These are phyloP conservation scores for Aureobasidium uvarum DNA, from an alignment of 2,329 filamentous ascomycete species.

Conservation along the genomic window DNA sequence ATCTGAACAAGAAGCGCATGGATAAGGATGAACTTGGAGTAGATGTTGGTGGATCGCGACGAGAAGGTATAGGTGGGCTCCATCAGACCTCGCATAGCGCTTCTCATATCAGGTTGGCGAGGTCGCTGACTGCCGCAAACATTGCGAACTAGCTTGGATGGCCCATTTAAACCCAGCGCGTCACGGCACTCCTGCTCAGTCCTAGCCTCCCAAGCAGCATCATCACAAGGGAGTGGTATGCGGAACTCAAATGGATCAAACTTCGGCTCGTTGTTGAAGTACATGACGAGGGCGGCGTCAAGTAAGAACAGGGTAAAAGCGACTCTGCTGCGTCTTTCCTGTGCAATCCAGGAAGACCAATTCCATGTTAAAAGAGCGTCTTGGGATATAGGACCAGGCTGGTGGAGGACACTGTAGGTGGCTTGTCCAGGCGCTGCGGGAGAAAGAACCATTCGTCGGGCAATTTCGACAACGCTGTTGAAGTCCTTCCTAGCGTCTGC, in stretches of 20 bases:
- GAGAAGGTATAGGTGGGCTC: conserved; percentile 60
- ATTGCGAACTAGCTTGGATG: conserved; percentile 58
- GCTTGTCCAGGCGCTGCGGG: conserved; percentile 51
- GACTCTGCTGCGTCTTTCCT: conserved; percentile 65
- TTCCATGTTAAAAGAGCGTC: conserved; percentile 57
- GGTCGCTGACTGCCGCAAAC: conserved; percentile 60
- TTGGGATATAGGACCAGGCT: conserved; percentile 45
- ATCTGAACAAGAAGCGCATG: conserved; percentile 67
- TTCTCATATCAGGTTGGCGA: conserved; percentile 64
- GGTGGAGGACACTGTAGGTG: conserved; percentile 61
- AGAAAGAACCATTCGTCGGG: conserved; percentile 58
- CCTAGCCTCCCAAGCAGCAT: conserved; percentile 69
- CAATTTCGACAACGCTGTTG: conserved; percentile 56
- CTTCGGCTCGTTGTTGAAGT: conserved; percentile 65
- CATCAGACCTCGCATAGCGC: conserved; percentile 61
- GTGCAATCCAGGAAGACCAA: conserved; percentile 67
- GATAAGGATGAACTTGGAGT: conserved; percentile 71
- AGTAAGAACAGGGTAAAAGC: conserved; percentile 65
- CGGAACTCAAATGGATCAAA: conserved; percentile 64
- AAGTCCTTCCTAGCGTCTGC: conserved; percentile 61
- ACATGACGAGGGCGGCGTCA: conserved; percentile 65
- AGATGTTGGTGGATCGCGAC: conserved; percentile 66
- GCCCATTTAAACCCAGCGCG: conserved; percentile 63
- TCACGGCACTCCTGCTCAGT: conserved; percentile 60
- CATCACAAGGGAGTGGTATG: conserved; percentile 68